A percentile compares a stretch with the other conserved stretches of the same genome.
Evolutionary conservation across 2,329 filamentous ascomycete species (phyloP).

Genomic region (Talaromyces verruculosus): DNA sequence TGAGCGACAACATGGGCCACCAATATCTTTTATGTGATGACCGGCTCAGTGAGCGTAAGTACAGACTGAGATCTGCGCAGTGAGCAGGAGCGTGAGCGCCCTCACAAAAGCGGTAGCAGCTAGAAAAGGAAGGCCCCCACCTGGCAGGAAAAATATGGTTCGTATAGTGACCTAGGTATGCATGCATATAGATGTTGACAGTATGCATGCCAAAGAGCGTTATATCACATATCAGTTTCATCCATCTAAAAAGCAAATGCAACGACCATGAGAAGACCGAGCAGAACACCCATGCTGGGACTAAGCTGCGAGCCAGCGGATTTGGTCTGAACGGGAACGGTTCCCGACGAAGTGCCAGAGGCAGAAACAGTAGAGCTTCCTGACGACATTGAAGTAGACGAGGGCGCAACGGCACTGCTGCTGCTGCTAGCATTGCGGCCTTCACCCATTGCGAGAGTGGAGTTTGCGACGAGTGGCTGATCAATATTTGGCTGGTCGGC

Average conservation of each 20-base stretch:
- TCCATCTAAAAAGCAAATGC: background rate
- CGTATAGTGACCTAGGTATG: too few relatives aligned
- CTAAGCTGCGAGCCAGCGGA: background rate
- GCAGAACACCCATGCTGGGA: background rate
- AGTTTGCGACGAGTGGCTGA: conserved; percentile 26
- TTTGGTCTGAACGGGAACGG: background rate
- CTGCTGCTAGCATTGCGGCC: conserved; percentile 17
- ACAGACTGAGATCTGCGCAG: too few relatives aligned
- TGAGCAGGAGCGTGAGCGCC: too few relatives aligned
- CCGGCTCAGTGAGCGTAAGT: too few relatives aligned
- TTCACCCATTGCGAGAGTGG: conserved; percentile 22
- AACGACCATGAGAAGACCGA: background rate
- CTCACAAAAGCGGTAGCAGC: too few relatives aligned
- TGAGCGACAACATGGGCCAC: too few relatives aligned
- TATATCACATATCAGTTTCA: background rate
- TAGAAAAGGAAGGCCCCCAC: too few relatives aligned
- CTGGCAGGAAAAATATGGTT: too few relatives aligned
- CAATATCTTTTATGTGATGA: too few relatives aligned
- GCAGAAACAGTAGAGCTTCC: conserved; percentile 3
- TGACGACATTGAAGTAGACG: background rate
- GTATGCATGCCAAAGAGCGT: background rate
- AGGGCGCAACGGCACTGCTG: conserved; percentile 2
- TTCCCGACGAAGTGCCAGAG: conserved; percentile 1
- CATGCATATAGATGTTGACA: background rate
- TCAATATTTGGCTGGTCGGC: conserved; percentile 22